Base-by-base conservation (phyloP, 1,284 basidiomycete genomes). In the Meira miltonrushii region DNA sequence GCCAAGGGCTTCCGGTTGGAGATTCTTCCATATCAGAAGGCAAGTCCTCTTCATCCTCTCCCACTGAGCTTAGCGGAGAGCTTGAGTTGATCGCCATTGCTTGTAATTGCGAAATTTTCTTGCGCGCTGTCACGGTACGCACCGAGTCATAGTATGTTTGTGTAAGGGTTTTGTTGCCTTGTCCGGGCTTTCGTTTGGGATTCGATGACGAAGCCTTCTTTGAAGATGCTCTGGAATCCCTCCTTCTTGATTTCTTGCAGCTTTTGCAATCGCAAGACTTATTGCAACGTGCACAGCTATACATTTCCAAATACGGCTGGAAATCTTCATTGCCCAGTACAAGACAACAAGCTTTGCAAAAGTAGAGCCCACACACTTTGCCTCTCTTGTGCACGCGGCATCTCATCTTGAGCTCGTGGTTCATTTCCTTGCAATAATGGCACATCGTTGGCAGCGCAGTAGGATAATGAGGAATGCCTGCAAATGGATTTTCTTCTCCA, bases 401-500 rank as follows among this genome's bases (percentile, higher is more conserved):
- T 43, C 58, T 61, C 68, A 69, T 68, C 61, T 69, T 69, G 41
- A 28, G 39, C 19, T 58, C 49, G 1, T 53, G 21, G 3, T 59
- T 64, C 52, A 67, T 68, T 33, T 64, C 58, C 3, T 64, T 54
- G 47, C 68, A 70, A 46, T 69, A 67, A 17, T 70, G 68, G 51
- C 68, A 70, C 0, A 57, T 61, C 10, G 66, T 66, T 8, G 28
- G 28, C 3, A 33, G 8, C 8, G 3, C 8, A 8, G 28, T 33
- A 3, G 28, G 28, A 33, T 33, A 3, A 8, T 33, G 28, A 3
- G 28, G 28, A 33, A 33, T 8, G 28, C 28, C 28, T 33, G 28
- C 28, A 33, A 33, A 33, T 33, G 28, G 28, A 33, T 33, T n/a
- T n/a, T n/a, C n/a, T n/a, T n/a, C 28, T 8, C 8, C 28, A 33